Conservation (phyloP, 2,329 filamentous ascomycete genomes). For the Colletotrichum scovillei region DNA sequence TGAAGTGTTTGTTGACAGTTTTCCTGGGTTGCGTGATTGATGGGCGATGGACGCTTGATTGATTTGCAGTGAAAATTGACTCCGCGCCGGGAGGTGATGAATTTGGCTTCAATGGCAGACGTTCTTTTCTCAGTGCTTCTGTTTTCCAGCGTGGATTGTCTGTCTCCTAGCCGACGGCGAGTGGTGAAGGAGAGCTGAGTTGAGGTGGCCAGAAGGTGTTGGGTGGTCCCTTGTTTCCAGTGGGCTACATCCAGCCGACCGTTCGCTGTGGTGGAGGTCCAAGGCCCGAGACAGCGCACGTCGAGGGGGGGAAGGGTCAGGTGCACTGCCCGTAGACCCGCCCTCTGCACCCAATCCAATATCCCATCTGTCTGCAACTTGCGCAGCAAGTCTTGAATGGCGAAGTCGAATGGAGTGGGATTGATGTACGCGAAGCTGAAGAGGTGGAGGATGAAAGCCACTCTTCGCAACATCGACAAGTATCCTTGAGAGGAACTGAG, state of each 20-base stretch:
- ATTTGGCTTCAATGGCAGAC: background rate
- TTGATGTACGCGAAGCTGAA: conserved; percentile 27
- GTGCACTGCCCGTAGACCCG: conserved; percentile 17
- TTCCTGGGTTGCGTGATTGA: background rate
- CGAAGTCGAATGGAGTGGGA: conserved; percentile 22
- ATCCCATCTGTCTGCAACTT: background rate
- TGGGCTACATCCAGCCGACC: conserved; percentile 31
- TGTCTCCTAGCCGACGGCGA: conserved; percentile 25
- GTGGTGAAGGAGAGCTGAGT: conserved; percentile 12
- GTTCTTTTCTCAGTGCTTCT: background rate
- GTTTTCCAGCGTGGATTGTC: background rate
- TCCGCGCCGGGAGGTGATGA: background rate
- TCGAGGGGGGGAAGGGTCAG: conserved; percentile 13
- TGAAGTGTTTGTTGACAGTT: background rate
- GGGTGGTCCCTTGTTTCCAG: conserved; percentile 35
- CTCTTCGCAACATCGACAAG: conserved; percentile 23
- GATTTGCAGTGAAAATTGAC: background rate
- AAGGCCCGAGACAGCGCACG: conserved; percentile 21
- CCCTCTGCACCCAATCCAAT: conserved; percentile 22
- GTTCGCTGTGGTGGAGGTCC: conserved; percentile 24
- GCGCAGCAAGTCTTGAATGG: conserved; percentile 9
- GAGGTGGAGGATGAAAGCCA: conserved; percentile 4
- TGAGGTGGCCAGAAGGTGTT: conserved; percentile 27
- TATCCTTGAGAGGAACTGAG: conserved; percentile 15
- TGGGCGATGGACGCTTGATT: background rate